Evolutionary conservation across 1,284 basidiomycete species (phyloP).

Genomic region (Heliocybe sulcata): DNA sequence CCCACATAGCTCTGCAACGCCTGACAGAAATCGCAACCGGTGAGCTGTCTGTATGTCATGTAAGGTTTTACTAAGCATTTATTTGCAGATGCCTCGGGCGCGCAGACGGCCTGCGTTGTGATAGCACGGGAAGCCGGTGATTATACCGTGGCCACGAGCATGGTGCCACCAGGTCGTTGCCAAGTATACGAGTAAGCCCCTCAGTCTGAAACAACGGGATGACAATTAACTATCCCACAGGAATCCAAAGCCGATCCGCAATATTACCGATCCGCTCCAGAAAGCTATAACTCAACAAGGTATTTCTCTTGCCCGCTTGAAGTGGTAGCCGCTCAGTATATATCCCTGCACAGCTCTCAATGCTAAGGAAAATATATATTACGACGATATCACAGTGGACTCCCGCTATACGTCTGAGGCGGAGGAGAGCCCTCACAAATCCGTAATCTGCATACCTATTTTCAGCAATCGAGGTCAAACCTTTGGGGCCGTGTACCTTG

Average conservation of each 20-base stretch:
- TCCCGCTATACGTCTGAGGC: slow-evolving; percentile 62
- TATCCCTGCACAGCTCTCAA: slow-evolving; percentile 42
- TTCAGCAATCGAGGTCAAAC: slow-evolving; percentile 68
- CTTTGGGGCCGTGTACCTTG: slow-evolving; percentile 37
- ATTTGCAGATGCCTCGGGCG: slow-evolving; percentile 49
- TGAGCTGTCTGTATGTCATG: slow-evolving; percentile 16
- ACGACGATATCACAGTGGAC: slow-evolving; percentile 53
- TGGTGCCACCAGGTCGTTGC: slow-evolving; percentile 49
- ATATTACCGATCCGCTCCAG: slow-evolving; percentile 52
- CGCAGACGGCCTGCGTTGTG: slow-evolving; percentile 59
- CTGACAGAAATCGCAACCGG: slow-evolving; percentile 65
- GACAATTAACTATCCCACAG: slow-evolving; percentile 22
- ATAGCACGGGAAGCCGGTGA: slow-evolving; percentile 63
- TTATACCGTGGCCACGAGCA: slow-evolving; percentile 60
- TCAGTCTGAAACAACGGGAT: slow-evolving; percentile 1
- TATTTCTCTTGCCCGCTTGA: slow-evolving; percentile 14
- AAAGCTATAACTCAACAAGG: slow-evolving; percentile 59
- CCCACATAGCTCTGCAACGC: slow-evolving; percentile 44
- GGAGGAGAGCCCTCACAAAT: slow-evolving; percentile 45
- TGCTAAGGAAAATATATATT: slow-evolving; percentile 50
- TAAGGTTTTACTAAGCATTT: background rate
- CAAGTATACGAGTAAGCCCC: slow-evolving; percentile 54
- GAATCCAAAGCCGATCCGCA: slow-evolving; percentile 51
- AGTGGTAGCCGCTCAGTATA: background rate
- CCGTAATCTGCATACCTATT: slow-evolving; percentile 62